These are phyloP conservation scores for Boletus reticuloceps DNA, from an alignment of 768 basidiomycete genomes.

Conservation along the genomic window DNA sequence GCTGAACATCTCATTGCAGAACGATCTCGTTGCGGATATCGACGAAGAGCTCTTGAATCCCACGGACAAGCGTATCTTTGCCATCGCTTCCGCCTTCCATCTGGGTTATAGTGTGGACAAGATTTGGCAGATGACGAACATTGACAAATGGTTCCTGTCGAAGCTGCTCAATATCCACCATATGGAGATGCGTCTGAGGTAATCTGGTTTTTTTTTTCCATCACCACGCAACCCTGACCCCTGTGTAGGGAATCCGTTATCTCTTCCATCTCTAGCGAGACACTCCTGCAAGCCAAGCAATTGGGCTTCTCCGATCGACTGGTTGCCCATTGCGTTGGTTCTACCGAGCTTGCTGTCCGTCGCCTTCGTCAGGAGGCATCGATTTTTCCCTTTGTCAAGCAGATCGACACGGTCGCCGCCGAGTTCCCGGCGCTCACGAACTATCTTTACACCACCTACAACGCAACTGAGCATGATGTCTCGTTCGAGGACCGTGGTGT, in stretches of 20 bases:
- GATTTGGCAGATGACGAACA: slow-evolving; percentile 96
- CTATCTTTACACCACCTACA: slow-evolving; percentile 98
- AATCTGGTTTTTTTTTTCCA: slow-evolving; percentile 21
- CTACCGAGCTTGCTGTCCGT: slow-evolving; percentile 92
- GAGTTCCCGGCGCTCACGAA: slow-evolving; percentile 99
- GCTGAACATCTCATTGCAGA: slow-evolving; percentile 42
- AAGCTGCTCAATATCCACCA: slow-evolving; percentile 80
- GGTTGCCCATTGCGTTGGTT: slow-evolving; percentile 76
- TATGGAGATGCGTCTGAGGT: slow-evolving; percentile 80
- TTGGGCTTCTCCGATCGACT: slow-evolving; percentile 95
- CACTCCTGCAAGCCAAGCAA: slow-evolving; percentile 85
- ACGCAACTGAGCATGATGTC: slow-evolving; percentile 92
- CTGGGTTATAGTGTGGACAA: slow-evolving; percentile 93
- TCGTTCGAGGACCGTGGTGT: slow-evolving; percentile 88
- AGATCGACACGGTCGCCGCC: slow-evolving; percentile 98
- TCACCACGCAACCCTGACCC: neutral
- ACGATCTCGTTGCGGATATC: slow-evolving; percentile 84
- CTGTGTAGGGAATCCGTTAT: slow-evolving; percentile 56
- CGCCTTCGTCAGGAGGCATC: slow-evolving; percentile 80
- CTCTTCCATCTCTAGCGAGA: slow-evolving; percentile 55
- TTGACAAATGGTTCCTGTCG: slow-evolving; percentile 98
- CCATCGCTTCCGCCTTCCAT: slow-evolving; percentile 92
- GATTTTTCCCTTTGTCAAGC: slow-evolving; percentile 92
- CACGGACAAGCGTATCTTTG: slow-evolving; percentile 96
- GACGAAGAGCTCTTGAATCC: slow-evolving; percentile 93